Evolutionary conservation across 371 early-diverging fungal genomes (phyloP).

Genomic region (Actinomortierella ambigua): DNA sequence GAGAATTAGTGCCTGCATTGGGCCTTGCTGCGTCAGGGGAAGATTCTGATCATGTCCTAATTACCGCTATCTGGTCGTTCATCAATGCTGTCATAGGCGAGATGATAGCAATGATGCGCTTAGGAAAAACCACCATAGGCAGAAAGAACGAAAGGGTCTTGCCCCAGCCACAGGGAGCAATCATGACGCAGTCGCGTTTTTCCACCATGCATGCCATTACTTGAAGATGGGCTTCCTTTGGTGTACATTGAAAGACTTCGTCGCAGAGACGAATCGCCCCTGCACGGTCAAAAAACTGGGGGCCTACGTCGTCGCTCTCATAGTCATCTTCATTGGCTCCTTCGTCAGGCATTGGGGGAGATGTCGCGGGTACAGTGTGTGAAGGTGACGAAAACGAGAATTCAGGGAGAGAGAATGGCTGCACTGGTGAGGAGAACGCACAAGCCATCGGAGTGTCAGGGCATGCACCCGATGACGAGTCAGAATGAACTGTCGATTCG

Average conservation of each 20-base stretch:
- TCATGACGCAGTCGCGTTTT: slow-evolving; percentile 14
- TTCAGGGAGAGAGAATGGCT: slow-evolving; percentile 2
- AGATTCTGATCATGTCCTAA: no score
- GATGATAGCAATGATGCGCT: slow-evolving; percentile 3
- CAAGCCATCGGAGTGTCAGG: neutral
- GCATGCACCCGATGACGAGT: slow-evolving; percentile 11
- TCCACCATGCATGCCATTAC: slow-evolving; percentile 10
- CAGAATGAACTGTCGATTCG: slow-evolving; percentile 1
- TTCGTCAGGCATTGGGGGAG: slow-evolving; percentile 11
- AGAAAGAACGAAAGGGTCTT: slow-evolving; percentile 23
- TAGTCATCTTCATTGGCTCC: slow-evolving; percentile 6
- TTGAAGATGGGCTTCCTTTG: slow-evolving; percentile 18
- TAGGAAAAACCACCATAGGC: slow-evolving; percentile 12
- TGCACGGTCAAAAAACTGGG: slow-evolving; percentile 6
- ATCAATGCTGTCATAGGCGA: slow-evolving; percentile 20
- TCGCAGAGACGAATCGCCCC: slow-evolving; percentile 14
- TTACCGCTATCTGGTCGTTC: slow-evolving; percentile 17
- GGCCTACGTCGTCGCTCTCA: slow-evolving; percentile 8
- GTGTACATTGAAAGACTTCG: slow-evolving; percentile 16
- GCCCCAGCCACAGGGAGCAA: slow-evolving; percentile 22
- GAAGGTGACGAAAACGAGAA: slow-evolving; percentile 10
- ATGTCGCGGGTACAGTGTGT: slow-evolving; percentile 10
- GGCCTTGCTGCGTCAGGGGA: no score
- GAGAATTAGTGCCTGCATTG: neutral
- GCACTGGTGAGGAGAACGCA: neutral